Percentiles rank a stretch among this genome's conserved stretches.
phyloP scores from a whole-genome alignment of 192 early-diverging fungal genomes.

The Umbelopsis ramanniana region DNA sequence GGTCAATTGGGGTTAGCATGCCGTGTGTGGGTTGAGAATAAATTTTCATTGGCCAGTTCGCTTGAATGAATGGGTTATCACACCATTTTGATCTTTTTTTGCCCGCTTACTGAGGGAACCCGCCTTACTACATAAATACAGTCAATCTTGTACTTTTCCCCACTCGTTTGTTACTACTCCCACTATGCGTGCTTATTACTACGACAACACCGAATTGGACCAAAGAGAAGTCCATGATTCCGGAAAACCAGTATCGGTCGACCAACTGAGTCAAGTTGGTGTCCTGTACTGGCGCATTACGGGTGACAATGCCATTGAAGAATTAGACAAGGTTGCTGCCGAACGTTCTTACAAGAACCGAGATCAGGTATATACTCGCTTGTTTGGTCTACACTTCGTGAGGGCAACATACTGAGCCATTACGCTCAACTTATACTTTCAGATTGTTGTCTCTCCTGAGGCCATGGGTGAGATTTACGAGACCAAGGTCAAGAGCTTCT shows the following conservation, averaged over 20 bases:
- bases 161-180: too few relatives aligned
- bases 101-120: neutral
- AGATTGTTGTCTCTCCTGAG: conserved; percentile 83
- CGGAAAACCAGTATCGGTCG: conserved; percentile 62
- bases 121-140: too few relatives aligned
- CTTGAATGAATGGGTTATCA: neutral
- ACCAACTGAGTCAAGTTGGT: conserved; percentile 70
- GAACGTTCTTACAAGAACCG: conserved; percentile 92
- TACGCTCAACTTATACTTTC: neutral
- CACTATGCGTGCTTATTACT: conserved; percentile 79
- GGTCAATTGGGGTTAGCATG: too few relatives aligned
- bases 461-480: conserved; percentile 87
- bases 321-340: conserved; percentile 69
- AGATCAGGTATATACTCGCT: conserved; percentile 65
- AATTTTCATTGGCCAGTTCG: neutral
- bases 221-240: conserved; percentile 84
- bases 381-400: too few relatives aligned
- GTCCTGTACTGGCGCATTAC: conserved; percentile 76
- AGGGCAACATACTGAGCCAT: neutral
- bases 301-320: conserved; percentile 53
- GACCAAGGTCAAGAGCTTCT: conserved; percentile 91
- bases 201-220: conserved; percentile 69
- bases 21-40: neutral
- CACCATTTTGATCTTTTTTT: neutral
- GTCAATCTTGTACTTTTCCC: too few relatives aligned